phyloP scores from a whole-genome alignment of 345 rosid genomes.

The Citrus cavaleriei region DNA sequence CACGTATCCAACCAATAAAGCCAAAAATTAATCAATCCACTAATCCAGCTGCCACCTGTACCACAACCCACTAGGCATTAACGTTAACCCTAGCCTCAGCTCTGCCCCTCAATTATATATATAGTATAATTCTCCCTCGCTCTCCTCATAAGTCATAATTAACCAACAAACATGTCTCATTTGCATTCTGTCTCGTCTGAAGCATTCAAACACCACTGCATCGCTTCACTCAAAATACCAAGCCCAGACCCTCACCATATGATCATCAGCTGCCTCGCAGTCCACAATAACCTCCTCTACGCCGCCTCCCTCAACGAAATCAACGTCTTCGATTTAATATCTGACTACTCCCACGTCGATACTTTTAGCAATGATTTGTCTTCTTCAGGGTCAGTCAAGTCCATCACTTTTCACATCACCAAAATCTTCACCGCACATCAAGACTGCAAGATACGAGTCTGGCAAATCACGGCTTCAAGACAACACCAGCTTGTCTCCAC shows the following conservation, averaged over 20 bases:
- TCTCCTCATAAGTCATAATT: neutral
- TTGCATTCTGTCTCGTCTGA: neutral
- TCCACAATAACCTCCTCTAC: conserved; percentile 33
- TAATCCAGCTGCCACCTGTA: neutral
- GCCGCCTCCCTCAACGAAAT: conserved; percentile 33
- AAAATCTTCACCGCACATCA: conserved; percentile 53
- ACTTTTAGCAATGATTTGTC: conserved; percentile 21
- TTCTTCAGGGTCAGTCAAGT: conserved; percentile 38
- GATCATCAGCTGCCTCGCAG: conserved; percentile 44
- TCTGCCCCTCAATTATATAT: neutral
- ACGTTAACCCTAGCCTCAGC: neutral
- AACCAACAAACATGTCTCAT: neutral
- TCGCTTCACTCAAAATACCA: conserved; percentile 25
- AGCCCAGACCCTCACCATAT: conserved; percentile 11
- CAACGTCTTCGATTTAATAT: conserved; percentile 32
- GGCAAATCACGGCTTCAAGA: conserved; percentile 22
- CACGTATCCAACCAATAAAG: conserved; percentile 14
- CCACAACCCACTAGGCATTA: too few species aligned
- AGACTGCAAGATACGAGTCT: conserved; percentile 44
- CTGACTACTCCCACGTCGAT: conserved; percentile 18
- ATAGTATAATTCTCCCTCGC: neutral
- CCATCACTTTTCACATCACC: conserved; percentile 27
- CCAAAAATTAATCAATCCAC: neutral
- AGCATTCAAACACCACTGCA: conserved; percentile 8
- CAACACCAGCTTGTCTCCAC: conserved; percentile 34